Conservation (phyloP, 768 basidiomycete genomes). For the Lactarius quietus region DNA sequence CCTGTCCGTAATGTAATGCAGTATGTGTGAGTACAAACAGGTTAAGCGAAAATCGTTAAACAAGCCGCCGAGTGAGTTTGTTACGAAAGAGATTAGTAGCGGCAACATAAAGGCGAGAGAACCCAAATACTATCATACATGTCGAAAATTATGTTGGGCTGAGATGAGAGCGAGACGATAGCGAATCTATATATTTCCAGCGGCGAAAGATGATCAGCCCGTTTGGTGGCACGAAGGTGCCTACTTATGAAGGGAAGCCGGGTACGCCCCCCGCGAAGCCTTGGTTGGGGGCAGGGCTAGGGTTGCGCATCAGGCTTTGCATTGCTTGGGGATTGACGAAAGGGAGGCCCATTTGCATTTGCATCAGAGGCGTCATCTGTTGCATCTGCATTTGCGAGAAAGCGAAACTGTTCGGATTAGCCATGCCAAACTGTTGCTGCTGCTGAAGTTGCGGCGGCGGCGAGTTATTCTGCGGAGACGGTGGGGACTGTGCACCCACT, state of each 20-base stretch:
- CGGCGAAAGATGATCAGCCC: background rate
- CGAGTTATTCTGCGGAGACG: conserved; percentile 33
- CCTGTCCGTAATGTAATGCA: conserved; percentile 37
- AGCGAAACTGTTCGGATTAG: conserved; percentile 51
- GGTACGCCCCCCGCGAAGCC: conserved; percentile 31
- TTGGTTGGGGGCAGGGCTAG: conserved; percentile 55
- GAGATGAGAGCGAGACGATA: conserved; percentile 3
- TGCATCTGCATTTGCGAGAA: conserved; percentile 49
- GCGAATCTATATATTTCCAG: conserved; percentile 17
- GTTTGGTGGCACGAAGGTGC: conserved; percentile 18
- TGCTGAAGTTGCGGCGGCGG: conserved; percentile 38
- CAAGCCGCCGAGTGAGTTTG: background rate
- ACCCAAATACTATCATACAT: conserved; percentile 18
- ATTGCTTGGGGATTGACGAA: conserved; percentile 68
- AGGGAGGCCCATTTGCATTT: conserved; percentile 51
- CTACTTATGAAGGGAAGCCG: conserved; percentile 23
- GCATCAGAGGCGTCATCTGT: conserved; percentile 61
- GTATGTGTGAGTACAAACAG: conserved; percentile 30
- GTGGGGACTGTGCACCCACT: conserved; percentile 33
- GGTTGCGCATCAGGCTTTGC: conserved; percentile 84
- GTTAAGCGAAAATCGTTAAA: conserved; percentile 7
- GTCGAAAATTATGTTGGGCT: background rate
- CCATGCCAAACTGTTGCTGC: conserved; percentile 47
- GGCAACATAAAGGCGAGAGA: background rate
- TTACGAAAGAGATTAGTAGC: conserved; percentile 7